phyloP scores from a whole-genome alignment of 352 stramenopile genomes.

The Phytophthora sojae region DNA sequence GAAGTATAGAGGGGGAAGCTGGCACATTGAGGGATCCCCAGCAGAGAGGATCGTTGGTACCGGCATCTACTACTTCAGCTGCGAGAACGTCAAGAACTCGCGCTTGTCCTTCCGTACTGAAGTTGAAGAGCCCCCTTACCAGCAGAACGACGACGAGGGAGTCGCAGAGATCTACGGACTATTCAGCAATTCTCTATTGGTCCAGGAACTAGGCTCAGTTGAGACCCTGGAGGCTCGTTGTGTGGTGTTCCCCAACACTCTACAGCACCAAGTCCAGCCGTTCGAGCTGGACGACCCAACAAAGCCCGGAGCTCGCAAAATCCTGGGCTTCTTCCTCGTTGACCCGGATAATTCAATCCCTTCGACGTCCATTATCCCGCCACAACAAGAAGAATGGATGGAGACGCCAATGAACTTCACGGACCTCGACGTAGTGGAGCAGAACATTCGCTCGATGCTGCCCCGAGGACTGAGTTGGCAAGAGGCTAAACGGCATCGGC shows the following conservation, averaged over 20 bases:
- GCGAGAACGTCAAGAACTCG: slow-evolving; percentile 57
- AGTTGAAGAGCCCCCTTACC: slow-evolving; percentile 35
- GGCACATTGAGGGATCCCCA: slow-evolving; percentile 53
- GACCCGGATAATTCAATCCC: slow-evolving; percentile 38
- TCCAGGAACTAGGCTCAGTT: slow-evolving; percentile 38
- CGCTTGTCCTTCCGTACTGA: slow-evolving; percentile 43
- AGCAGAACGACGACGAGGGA: slow-evolving; percentile 42
- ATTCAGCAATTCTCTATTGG: slow-evolving; percentile 25
- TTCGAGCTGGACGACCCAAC: slow-evolving; percentile 49
- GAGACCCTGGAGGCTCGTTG: slow-evolving; percentile 33
- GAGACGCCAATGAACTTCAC: background rate
- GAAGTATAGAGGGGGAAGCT: slow-evolving; percentile 48
- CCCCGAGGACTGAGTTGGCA: slow-evolving; percentile 26
- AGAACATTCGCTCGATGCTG: slow-evolving; percentile 32
- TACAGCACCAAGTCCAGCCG: slow-evolving; percentile 56
- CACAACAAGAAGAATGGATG: slow-evolving; percentile 52
- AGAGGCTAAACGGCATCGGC: slow-evolving; percentile 30
- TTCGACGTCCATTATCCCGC: slow-evolving; percentile 47
- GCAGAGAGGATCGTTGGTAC: slow-evolving; percentile 43
- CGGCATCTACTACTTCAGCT: slow-evolving; percentile 50
- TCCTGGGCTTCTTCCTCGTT: slow-evolving; percentile 59
- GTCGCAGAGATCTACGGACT: slow-evolving; percentile 43
- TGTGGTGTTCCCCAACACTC: slow-evolving; percentile 51
- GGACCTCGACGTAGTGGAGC: slow-evolving; percentile 14
- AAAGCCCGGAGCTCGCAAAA: slow-evolving; percentile 49